Base-by-base conservation (phyloP, 257 asterid genomes). In the Mitragyna speciosa region DNA sequence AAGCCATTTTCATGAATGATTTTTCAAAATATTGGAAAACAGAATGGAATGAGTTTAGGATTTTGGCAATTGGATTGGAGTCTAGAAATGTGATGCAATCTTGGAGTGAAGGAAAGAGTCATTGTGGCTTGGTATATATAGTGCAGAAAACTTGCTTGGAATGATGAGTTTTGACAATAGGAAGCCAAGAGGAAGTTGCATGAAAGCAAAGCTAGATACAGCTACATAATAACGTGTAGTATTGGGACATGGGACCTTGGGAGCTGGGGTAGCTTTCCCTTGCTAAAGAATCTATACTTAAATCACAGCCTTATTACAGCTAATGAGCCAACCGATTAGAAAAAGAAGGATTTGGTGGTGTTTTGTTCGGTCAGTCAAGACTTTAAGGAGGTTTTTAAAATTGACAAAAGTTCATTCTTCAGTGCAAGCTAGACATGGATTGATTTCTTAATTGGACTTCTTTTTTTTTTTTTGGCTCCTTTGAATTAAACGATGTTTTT, bases 301-400 rank as follows among this genome's bases (percentile, higher is more conserved):
- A 76, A 72, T 78, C 47, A 82, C 85, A 78, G 82, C 82, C 4
- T n/a, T 71, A 65, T 24, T 81, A 61, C 77, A 70, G 77, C 80
- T 66, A 76, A 64, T 59, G 68, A 63, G 69, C 39, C 11, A 71
- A 61, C 56, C 14, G 22, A 63, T 54, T 74, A 10, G 78, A 68
- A 49, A 77, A 73, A 24, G 64, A 81, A 66, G 52, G 43, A 9
- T 22, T 36, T 6, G 2, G 7, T 14, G 30, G 12, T 59, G 75
- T 28, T 43, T 26, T 16, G 51, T 82, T 70, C 70, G 81, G 84
- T 82, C 75, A 59, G 73, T 79, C 78, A 59, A 72, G 30, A 72
- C 39, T n/a, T 63, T 30, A 59, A 65, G 80, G 3, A 75, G 63
- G 59, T 41, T 22, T 30, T 28, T 28, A 69, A 20, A 81, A 56